These are phyloP conservation scores for Beta corolliflora DNA, from an alignment of 179 eudicot species.

Conservation along the genomic window DNA sequence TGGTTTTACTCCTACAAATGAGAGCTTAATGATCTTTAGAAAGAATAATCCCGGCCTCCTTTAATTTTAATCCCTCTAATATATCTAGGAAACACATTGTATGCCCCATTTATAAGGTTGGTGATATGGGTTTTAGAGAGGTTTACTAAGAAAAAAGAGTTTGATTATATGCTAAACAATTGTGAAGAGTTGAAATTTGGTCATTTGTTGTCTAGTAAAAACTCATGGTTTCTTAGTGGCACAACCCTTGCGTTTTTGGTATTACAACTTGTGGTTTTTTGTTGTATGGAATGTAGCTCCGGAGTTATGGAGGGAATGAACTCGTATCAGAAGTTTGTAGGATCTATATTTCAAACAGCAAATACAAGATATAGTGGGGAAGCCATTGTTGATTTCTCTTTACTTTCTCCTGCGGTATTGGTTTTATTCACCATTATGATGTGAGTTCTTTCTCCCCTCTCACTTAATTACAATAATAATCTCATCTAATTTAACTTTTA, in stretches of 20 bases:
- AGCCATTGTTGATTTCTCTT: conserved; percentile 59
- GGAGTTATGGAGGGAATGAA: conserved; percentile 43
- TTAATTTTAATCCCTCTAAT: conserved; percentile 53
- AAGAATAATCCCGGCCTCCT: conserved; percentile 53
- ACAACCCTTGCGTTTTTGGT: conserved; percentile 52
- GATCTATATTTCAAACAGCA: conserved; percentile 45
- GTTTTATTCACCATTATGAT: conserved; percentile 64
- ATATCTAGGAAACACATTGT: conserved; percentile 65
- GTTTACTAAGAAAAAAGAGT: conserved; percentile 43
- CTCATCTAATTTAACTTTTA: background rate
- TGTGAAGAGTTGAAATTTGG: conserved; percentile 33
- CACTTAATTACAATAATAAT: background rate
- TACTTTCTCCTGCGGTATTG: conserved; percentile 52
- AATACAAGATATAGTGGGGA: conserved; percentile 71
- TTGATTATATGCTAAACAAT: conserved; percentile 45
- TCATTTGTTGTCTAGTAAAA: conserved; percentile 46
- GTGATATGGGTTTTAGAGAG: conserved; percentile 43
- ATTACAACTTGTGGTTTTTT: conserved; percentile 46
- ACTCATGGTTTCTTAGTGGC: conserved; percentile 32
- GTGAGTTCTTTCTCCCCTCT: conserved; percentile 46
- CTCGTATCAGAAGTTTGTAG: conserved; percentile 55
- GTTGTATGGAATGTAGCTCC: conserved; percentile 61
- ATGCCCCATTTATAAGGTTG: conserved; percentile 46
- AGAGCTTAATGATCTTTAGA: conserved; percentile 58
- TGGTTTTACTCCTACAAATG: conserved; percentile 74